Conservation (phyloP, 2,329 filamentous ascomycete species). For the Ophiostoma quercus region DNA sequence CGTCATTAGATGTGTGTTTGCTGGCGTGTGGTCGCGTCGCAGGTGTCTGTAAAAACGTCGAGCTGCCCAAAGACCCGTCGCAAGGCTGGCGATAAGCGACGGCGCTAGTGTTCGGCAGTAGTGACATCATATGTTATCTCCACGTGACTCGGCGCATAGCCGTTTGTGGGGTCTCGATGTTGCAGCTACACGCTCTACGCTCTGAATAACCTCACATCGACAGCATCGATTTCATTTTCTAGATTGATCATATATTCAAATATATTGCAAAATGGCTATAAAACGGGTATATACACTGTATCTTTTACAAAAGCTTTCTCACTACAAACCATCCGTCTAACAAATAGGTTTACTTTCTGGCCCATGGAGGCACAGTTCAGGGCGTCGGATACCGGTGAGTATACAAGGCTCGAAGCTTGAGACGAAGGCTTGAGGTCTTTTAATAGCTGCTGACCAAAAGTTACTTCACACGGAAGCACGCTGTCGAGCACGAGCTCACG, state of each 20-base stretch:
- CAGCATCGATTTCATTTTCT: background rate
- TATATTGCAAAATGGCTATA: conserved; percentile 20
- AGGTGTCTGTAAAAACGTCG: background rate
- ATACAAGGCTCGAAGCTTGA: too few relatives aligned
- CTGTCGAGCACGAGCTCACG: conserved; percentile 47
- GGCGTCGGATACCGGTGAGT: conserved; percentile 54
- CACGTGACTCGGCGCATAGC: background rate
- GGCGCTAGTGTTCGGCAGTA: background rate
- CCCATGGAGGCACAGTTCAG: conserved; percentile 62
- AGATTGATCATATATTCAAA: background rate
- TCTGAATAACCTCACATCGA: conserved; percentile 4
- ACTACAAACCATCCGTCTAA: background rate
- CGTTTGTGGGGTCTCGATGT: background rate
- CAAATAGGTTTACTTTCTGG: conserved; percentile 55
- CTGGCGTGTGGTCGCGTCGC: background rate
- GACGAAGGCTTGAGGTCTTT: too few relatives aligned
- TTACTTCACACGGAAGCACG: conserved; percentile 52
- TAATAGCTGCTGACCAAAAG: conserved; percentile 34
- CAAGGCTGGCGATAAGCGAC: conserved; percentile 9
- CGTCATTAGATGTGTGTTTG: background rate
- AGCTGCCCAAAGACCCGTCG: background rate
- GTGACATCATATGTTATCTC: conserved; percentile 10
- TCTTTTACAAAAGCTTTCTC: background rate
- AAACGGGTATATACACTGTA: conserved; percentile 27
- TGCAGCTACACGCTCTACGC: background rate